These are phyloP conservation scores for Emericellopsis cladophorae DNA, from an alignment of 2,329 filamentous ascomycete species.

Conservation along the genomic window DNA sequence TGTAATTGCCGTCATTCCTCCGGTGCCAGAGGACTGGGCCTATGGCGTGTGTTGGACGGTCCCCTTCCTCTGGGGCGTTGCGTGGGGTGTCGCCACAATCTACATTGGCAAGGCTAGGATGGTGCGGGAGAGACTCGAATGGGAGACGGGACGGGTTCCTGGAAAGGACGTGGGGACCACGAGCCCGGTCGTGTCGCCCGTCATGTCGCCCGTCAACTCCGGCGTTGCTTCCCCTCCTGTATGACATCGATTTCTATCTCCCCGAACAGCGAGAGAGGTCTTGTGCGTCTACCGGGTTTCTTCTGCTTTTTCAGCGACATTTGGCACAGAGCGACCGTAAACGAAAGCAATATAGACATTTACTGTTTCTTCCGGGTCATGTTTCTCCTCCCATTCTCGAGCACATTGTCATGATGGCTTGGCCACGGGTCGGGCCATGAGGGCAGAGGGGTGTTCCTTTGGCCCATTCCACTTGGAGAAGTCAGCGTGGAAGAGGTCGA, in stretches of 20 bases:
- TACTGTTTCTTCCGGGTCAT: too few species aligned
- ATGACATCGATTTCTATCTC: too few species aligned
- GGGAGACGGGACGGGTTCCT: slow-evolving; percentile 14
- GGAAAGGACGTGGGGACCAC: neutral
- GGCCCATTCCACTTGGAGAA: slow-evolving; percentile 16
- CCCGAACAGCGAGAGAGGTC: too few species aligned
- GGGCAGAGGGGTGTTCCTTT: slow-evolving; percentile 4
- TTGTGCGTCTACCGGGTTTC: too few species aligned
- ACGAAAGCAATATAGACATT: too few species aligned
- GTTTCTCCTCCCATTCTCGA: neutral
- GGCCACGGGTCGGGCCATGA: slow-evolving; percentile 11
- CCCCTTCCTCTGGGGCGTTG: slow-evolving; percentile 21
- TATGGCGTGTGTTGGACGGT: slow-evolving; percentile 26
- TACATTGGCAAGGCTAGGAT: slow-evolving; percentile 23
- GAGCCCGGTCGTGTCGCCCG: neutral
- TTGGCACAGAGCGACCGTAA: too few species aligned
- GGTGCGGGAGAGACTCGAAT: slow-evolving; percentile 21
- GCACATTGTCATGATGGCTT: neutral
- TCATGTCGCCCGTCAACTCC: neutral
- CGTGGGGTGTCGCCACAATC: slow-evolving; percentile 21
- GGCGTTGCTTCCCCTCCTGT: neutral
- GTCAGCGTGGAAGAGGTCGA: slow-evolving; percentile 12
- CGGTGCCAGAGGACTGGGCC: slow-evolving; percentile 19
- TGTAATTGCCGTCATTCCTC: slow-evolving; percentile 18
- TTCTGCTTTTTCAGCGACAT: too few species aligned